Evolutionary conservation across 2,329 filamentous ascomycete species (phyloP).

Genomic region (Fusarium foetens): DNA sequence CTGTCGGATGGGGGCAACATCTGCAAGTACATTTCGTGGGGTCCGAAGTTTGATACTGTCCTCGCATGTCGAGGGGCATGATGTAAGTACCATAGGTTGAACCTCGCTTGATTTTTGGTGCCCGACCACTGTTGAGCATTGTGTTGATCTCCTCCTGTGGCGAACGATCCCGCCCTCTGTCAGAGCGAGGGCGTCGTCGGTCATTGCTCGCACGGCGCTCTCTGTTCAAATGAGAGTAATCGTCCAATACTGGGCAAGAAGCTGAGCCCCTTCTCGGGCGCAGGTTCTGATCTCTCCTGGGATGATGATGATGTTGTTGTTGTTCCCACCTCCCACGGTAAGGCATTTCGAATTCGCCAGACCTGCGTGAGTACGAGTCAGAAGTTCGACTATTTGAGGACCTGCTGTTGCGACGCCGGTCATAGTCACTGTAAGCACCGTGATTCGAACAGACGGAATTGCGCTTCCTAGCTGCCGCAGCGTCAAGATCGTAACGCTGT

Average conservation of each 20-base stretch:
- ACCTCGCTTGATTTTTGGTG: not conserved
- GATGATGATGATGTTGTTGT: not conserved
- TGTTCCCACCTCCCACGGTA: not conserved
- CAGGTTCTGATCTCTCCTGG: not conserved
- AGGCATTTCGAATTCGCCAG: not conserved
- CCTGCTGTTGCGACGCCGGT: not conserved
- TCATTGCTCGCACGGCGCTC: not conserved
- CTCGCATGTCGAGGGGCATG: conserved; percentile 24
- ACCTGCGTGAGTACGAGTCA: not conserved
- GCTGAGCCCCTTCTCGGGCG: not conserved
- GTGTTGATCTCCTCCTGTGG: conserved; percentile 10
- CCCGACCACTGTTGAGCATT: not conserved
- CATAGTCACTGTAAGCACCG: not conserved
- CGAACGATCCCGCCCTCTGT: not conserved
- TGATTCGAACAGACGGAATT: not conserved
- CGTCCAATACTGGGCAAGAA: not conserved
- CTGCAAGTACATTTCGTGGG: conserved; percentile 38
- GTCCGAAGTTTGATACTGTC: conserved; percentile 31
- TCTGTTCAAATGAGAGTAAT: not conserved
- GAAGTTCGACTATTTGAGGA: not conserved
- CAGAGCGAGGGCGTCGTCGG: not conserved
- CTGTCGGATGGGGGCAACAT: conserved; percentile 41
- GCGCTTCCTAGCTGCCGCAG: conserved; percentile 7
- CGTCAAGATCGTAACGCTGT: conserved; percentile 9
- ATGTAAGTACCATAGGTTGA: conserved; percentile 41